Evolutionary conservation across 306 rosid species (phyloP), one percentile per base, ranked within the genome.

Genomic region (Quercus parvula): DNA sequence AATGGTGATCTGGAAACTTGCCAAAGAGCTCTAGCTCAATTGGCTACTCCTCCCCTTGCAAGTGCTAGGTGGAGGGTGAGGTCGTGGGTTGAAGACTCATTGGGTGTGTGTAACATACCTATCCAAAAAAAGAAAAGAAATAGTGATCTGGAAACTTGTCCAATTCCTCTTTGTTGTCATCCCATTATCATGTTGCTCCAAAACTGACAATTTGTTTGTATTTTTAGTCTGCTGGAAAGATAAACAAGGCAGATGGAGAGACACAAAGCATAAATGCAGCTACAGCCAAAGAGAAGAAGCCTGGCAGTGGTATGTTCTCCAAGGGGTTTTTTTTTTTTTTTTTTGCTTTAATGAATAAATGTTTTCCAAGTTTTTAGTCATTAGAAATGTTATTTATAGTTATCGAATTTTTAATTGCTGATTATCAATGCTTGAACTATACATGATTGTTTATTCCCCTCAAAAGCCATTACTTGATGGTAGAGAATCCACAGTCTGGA

Each of bases 201-300:
- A 70, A 44, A 54, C 75, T 76, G 74, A 52, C 57, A 19, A 68
- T 82, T n/a, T 41, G 19, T 81, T 68, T 84, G 61, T 82, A 56
- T 77, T 77, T 88, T 81, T 78, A 93, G 99, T 93, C 99, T 82
- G 87, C 98, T 75, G 99, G 99, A 80, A 93, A 84, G 78, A 74
- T 82, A 81, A 83, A 79, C 84, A 90, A 86, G 88, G 86, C 85
- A 77, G 96, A 77, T 51, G 61, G 52, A 68, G 93, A 82, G 84
- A 57, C 76, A 12, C 77, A 77, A 72, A 78, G 83, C 79, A 84
- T 2, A 81, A 86, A 67, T 73, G 87, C 79, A 76, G 87, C 81
- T 55, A 66, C 75, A 19, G 86, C 79, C 61, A 78, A 70, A 75
- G 92, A 64, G 76, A 85, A 87, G 74, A 90, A 86, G 76, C 76